Evolutionary conservation across 129 eudicot genomes (phyloP).

Genomic region (Flaveria linearis): DNA sequence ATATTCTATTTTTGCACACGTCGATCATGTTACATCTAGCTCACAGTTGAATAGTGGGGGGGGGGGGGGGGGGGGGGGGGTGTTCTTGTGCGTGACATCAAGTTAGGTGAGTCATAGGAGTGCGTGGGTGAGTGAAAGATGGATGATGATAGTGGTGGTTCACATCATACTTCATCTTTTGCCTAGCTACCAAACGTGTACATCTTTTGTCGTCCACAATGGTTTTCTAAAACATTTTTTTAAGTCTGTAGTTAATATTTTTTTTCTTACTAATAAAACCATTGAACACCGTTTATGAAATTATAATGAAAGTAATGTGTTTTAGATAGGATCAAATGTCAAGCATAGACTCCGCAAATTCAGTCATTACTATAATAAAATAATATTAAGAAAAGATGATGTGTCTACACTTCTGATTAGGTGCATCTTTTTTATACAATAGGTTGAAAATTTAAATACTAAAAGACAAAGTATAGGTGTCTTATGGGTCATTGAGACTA

Average conservation of each 20-base stretch:
- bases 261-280: neutral
- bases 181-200: neutral
- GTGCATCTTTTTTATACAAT: too few relatives aligned
- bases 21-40: slow-evolving; percentile 16
- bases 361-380: too few relatives aligned
- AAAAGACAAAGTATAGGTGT: too few relatives aligned
- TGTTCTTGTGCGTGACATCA: slow-evolving; percentile 30
- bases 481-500: too few relatives aligned
- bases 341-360: too few relatives aligned
- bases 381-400: too few relatives aligned
- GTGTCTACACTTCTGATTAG: too few relatives aligned
- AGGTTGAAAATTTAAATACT: too few relatives aligned
- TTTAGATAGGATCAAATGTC: neutral
- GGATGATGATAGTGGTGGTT: slow-evolving; percentile 18
- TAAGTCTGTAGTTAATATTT: too few relatives aligned
- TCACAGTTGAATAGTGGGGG: slow-evolving; percentile 13
- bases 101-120: slow-evolving; percentile 26
- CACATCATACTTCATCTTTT: neutral
- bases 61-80: slow-evolving; percentile 27
- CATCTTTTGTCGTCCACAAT: too few relatives aligned
- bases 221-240: too few relatives aligned
- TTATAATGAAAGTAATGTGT: neutral
- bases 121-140: slow-evolving; percentile 22
- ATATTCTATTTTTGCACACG: slow-evolving; percentile 28
- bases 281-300: neutral